Base-by-base conservation (phyloP, 2,329 filamentous ascomycete species). In the Scedosporium aurantiacum region DNA sequence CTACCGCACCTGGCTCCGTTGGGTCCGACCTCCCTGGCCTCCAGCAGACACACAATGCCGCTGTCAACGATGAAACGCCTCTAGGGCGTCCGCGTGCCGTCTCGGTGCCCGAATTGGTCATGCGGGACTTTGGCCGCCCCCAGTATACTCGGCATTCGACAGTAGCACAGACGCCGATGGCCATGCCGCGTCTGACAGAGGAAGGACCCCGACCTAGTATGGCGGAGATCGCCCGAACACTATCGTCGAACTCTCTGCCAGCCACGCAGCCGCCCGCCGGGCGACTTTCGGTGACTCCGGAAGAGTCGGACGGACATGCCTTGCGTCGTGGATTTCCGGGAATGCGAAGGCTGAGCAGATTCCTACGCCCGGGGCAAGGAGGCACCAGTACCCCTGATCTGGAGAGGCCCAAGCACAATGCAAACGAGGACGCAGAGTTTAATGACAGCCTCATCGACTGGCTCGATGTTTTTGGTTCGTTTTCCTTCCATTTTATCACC, bases 111-210 rank as follows among this genome's bases (percentile, higher is more conserved):
- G 23, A 21, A 7, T 5, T 12, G 27, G 25, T 7, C 14, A 57
- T 16, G 18, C 52, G 16, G 23, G 16, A 27, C 10, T 23, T 27
- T 6, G n/a, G 16, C 10, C 52, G 52, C 18, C 23, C 23, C 52
- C 52, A 27, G 67, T 68, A 21, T 66, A 72, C 12, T 68, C 70
- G 32, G 5, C 59, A 71, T 70, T 23, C 64, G 71, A 43, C 65
- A 70, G 28, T 63, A 67, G 7, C 72, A 69, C n/a, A 72, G 73
- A 27, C 23, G 14, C 52, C 52, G 58, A 58, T 67, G 4, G 69
- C 71, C 41, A 64, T 76, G 67, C 74, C 74, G 12, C 71, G 74
- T 45, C 65, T 76, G 55, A 76, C 74, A 0, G 74, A 76, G 50
- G 74, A 76, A 63, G 73, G 74, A 7, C 61, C 63, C 0, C 68